Conservation (phyloP, 1,284 basidiomycete genomes). For the Microbotryum saponariae region DNA sequence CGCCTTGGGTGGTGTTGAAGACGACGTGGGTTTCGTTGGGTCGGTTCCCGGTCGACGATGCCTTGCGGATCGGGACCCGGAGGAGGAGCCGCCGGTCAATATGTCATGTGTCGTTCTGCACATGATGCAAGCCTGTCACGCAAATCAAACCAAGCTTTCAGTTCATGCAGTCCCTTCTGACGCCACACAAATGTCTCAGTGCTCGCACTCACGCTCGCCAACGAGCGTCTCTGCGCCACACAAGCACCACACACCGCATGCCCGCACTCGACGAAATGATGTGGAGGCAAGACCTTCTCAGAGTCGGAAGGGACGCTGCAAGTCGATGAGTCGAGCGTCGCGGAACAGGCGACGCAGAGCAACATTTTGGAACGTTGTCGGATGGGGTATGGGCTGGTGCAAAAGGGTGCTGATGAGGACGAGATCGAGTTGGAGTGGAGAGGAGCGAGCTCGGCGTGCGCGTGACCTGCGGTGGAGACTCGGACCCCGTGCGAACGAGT, state of each 20-base stretch:
- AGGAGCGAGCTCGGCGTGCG: too few species aligned
- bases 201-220: constrained; percentile 4
- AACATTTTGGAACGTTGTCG: too few species aligned
- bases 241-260: constrained; percentile 18
- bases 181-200: background rate
- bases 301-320: background rate
- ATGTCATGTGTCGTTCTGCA: constrained; percentile 11
- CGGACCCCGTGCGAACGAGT: too few species aligned
- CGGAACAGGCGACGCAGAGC: constrained; percentile 23
- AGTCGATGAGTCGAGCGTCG: constrained; percentile 1
- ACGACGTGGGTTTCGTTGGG: background rate
- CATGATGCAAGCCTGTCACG: constrained; percentile 9
- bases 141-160: too few species aligned
- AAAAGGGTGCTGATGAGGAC: too few species aligned
- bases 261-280: constrained; percentile 7
- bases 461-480: too few species aligned
- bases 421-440: too few species aligned
- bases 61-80: background rate
- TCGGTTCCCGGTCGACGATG: background rate
- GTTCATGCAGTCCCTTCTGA: background rate
- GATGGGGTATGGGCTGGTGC: too few species aligned
- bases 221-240: background rate
- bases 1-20: too few species aligned
- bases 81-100: background rate
- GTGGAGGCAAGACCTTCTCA: constrained; percentile 14